Evolutionary conservation across 176 grass and related monocot genomes (phyloP), one percentile per base, ranked within the genome.

Genomic region (Echinochloa phyllopogon): DNA sequence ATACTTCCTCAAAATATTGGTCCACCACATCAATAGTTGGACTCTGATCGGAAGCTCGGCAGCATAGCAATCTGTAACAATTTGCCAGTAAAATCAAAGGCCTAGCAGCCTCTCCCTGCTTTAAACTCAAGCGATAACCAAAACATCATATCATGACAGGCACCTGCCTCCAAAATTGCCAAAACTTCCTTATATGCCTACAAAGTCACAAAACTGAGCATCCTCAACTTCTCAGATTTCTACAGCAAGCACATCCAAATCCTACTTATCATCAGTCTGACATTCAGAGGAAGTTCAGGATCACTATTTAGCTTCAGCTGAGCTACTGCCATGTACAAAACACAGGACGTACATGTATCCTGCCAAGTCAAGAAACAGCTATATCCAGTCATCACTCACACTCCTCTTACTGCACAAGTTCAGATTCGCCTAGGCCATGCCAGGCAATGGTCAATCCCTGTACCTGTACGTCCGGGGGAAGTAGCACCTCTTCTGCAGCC

Each of bases 401-500:
- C 29, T 24, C 81, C 72, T 29, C 51, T 42, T 10, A n/a, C 55
- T 18, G 48, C 74, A 72, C 80, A 48, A 69, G 25, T 40, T 78
- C 47, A 60, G 3, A 23, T 6, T 27, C 65, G 37, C 11, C 36
- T 73, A 33, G 29, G 47, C 38, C 69, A 24, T 24, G 56, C 0
- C 42, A 72, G 13, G 43, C 43, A 74, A 45, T 57, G 63, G 52
- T 86, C 78, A 82, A 8, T 65, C 10, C 53, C 40, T 59, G 66
- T 79, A 86, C 69, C 55, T 83, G 56, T 72, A 77, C 4, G 84
- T 90, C 27, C 40, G 47, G 58, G 84, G 79, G 84, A 65, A 78
- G 66, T 21, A 66, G 4, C 83, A 13, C 65, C 6, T 86, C 65
- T 59, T 90, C 65, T 90, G 84, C 79, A 90, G 72, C 88, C 88